These are phyloP conservation scores for Geotrichum fermentans DNA, from an alignment of 1,139 yeast species.

Conservation along the genomic window DNA sequence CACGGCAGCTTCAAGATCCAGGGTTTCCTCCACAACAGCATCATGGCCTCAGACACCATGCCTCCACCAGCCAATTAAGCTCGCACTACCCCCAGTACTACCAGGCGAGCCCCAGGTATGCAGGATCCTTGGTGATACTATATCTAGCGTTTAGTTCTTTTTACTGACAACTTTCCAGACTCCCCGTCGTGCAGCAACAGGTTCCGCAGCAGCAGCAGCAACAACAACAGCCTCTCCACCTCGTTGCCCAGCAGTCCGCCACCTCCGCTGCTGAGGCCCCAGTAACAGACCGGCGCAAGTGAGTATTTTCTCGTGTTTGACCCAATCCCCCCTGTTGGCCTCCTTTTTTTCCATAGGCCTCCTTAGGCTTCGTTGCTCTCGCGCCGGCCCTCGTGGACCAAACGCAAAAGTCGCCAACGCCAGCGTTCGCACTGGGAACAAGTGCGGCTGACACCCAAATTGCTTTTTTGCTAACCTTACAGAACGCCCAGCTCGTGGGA, in stretches of 20 bases:
- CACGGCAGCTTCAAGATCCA: not conserved
- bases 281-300: constrained; percentile 11
- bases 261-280: not conserved
- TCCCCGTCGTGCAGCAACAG: not conserved
- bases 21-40: not conserved
- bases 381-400: not conserved
- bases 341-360: too few relatives aligned
- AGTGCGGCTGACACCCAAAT: not conserved
- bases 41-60: not conserved
- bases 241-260: not conserved
- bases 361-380: too few relatives aligned
- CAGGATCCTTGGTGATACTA: not conserved
- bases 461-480: not conserved
- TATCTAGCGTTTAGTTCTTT: not conserved
- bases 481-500: constrained; percentile 72
- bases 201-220: constrained; percentile 4
- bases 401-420: not conserved
- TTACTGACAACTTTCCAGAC: not conserved
- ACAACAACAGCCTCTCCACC: constrained; percentile 7
- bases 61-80: not conserved
- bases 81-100: not conserved
- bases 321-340: too few relatives aligned
- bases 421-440: not conserved
- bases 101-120: not conserved
- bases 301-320: constrained; percentile 3